Conservation (phyloP, 345 rosid species). For the Anacardium occidentale region DNA sequence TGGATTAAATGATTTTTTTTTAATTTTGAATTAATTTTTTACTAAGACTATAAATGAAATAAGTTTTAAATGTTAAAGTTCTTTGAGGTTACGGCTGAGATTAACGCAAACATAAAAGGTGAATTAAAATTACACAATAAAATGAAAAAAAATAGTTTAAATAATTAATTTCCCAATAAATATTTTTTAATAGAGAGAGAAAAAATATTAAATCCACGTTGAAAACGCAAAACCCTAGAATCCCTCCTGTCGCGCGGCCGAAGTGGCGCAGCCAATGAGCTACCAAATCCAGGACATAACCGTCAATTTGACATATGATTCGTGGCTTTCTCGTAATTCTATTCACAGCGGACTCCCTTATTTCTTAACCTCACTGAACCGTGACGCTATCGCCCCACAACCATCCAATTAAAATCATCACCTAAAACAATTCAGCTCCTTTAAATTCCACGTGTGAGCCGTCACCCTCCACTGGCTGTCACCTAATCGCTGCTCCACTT, state of each 20-base stretch:
- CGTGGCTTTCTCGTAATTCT: neutral
- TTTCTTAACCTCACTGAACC: too few relatives aligned
- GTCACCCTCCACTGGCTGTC: neutral
- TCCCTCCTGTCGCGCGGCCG: neutral
- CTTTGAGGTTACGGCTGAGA: too few relatives aligned
- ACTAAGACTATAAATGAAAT: too few relatives aligned
- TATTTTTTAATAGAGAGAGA: too few relatives aligned
- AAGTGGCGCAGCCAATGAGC: neutral
- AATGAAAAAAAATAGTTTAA: too few relatives aligned
- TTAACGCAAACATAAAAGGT: too few relatives aligned
- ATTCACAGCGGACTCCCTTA: neutral
- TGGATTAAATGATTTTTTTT: too few relatives aligned
- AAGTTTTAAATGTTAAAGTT: too few relatives aligned
- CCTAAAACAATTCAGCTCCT: neutral
- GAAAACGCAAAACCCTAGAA: conserved; percentile 10
- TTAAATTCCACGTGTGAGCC: conserved; percentile 11
- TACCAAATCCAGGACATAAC: conserved; percentile 6
- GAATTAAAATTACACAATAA: too few relatives aligned
- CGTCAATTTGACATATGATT: neutral
- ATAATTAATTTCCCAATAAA: too few relatives aligned
- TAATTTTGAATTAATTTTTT: too few relatives aligned
- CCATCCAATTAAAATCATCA: neutral
- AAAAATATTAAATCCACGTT: neutral
- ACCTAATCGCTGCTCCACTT: conserved; percentile 7
- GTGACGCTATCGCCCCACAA: neutral